These are phyloP conservation scores for Datura wrightii DNA, from an alignment of 257 asterid genomes.

Conservation along the genomic window DNA sequence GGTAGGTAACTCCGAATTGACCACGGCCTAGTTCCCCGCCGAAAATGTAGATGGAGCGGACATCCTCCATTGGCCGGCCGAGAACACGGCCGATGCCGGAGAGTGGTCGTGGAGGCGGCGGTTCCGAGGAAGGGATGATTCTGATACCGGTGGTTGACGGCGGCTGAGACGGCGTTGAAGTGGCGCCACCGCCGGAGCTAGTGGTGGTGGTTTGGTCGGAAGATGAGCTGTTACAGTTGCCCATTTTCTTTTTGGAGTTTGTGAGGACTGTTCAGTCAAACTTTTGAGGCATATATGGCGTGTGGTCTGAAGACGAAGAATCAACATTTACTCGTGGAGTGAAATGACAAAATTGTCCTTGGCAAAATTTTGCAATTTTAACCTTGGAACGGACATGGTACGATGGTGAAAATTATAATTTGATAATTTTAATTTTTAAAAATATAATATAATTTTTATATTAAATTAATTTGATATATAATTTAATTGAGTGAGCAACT, in stretches of 20 bases:
- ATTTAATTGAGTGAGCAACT: too few relatives aligned
- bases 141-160: slow-evolving; percentile 52
- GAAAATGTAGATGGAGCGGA: slow-evolving; percentile 64
- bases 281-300: neutral
- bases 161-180: slow-evolving; percentile 37
- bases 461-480: neutral
- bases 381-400: too few relatives aligned
- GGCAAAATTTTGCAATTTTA: neutral
- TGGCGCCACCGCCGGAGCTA: slow-evolving; percentile 1
- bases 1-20: slow-evolving; percentile 85
- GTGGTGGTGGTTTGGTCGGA: slow-evolving; percentile 35
- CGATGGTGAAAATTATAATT: too few relatives aligned
- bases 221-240: slow-evolving; percentile 44
- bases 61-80: slow-evolving; percentile 77
- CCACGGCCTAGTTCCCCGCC: slow-evolving; percentile 94
- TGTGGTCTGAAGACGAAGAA: neutral
- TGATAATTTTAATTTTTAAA: too few relatives aligned
- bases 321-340: neutral
- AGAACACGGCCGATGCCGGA: slow-evolving; percentile 75
- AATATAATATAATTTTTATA: neutral
- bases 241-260: slow-evolving; percentile 51
- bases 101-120: slow-evolving; percentile 69
- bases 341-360: slow-evolving; percentile 21
- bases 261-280: slow-evolving; percentile 50
- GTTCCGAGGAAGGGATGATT: slow-evolving; percentile 60